phyloP scores from a whole-genome alignment of 2,329 filamentous ascomycete genomes.

The Cladophialophora exuberans region DNA sequence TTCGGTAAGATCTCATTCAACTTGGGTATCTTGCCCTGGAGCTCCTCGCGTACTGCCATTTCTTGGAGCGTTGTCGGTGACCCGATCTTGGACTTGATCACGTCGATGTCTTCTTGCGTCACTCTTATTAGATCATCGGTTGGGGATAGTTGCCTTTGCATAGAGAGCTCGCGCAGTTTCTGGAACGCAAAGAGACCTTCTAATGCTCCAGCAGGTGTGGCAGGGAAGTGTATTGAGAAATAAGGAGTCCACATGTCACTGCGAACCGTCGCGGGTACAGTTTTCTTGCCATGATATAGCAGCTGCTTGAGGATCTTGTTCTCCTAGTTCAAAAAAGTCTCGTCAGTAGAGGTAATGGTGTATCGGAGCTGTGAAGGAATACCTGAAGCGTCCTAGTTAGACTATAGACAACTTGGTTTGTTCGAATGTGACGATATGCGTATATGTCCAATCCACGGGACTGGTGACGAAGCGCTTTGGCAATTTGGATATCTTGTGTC shows the following conservation, averaged over 20 bases:
- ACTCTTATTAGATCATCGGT: constrained; percentile 46
- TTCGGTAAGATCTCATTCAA: constrained; percentile 51
- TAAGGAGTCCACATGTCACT: constrained; percentile 67
- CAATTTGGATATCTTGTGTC: constrained; percentile 44
- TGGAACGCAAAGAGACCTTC: constrained; percentile 59
- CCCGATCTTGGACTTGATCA: constrained; percentile 43
- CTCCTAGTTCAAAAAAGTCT: constrained; percentile 43
- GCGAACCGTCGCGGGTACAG: constrained; percentile 59
- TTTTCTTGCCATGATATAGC: constrained; percentile 66
- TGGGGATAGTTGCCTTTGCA: constrained; percentile 60
- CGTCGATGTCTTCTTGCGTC: constrained; percentile 46
- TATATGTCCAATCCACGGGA: constrained; percentile 64
- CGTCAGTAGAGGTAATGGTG: constrained; percentile 3
- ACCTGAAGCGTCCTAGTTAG: constrained; percentile 60
- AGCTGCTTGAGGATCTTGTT: constrained; percentile 60
- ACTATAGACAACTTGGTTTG: constrained; percentile 68
- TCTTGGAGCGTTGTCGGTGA: constrained; percentile 21
- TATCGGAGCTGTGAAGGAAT: constrained; percentile 17
- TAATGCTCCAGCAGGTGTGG: constrained; percentile 42
- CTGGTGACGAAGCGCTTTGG: constrained; percentile 51
- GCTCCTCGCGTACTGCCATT: constrained; percentile 30
- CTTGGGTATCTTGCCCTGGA: constrained; percentile 46
- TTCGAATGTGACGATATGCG: constrained; percentile 63
- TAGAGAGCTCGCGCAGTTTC: constrained; percentile 63
- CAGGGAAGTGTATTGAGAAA: constrained; percentile 60